A percentile compares a stretch with the other conserved stretches of the same genome.
phyloP scores from a whole-genome alignment of 2,329 filamentous ascomycete genomes.

The Fusarium dimerum region DNA sequence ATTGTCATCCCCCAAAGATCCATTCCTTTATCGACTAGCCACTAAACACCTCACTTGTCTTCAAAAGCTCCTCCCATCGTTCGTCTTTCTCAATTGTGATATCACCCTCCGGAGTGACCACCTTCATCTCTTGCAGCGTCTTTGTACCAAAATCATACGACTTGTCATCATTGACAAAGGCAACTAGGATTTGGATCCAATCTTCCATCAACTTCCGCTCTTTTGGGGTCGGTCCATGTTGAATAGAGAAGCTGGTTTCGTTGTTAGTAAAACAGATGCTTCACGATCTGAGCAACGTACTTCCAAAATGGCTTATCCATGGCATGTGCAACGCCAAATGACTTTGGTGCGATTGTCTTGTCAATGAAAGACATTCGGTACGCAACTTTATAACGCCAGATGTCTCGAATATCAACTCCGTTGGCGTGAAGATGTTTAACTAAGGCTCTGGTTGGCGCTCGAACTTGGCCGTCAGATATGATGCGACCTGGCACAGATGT shows the following conservation, averaged over 20 bases:
- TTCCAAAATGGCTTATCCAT: conserved; percentile 48
- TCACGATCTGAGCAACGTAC: conserved; percentile 25
- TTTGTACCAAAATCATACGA: conserved; percentile 36
- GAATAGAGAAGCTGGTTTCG: conserved; percentile 36
- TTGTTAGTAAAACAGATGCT: neutral
- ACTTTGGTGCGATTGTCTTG: conserved; percentile 38
- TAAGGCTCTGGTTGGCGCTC: conserved; percentile 37
- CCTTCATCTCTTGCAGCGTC: conserved; percentile 36
- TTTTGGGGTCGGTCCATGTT: conserved; percentile 37
- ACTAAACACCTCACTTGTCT: conserved; percentile 5
- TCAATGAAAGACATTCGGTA: conserved; percentile 45
- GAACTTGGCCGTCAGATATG: conserved; percentile 42
- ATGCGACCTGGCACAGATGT: conserved; percentile 27
- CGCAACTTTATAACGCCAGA: conserved; percentile 45
- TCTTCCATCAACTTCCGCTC: conserved; percentile 39
- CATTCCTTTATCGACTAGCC: neutral
- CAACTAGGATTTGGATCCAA: conserved; percentile 39
- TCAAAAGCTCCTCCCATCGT: conserved; percentile 35
- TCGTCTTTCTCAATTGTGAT: conserved; percentile 38
- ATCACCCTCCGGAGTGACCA: conserved; percentile 32
- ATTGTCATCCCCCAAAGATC: no score
- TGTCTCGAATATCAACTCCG: conserved; percentile 34
- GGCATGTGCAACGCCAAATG: conserved; percentile 38
- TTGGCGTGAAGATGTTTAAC: conserved; percentile 32
- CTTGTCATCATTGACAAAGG: conserved; percentile 37